A percentile compares a stretch with the other conserved stretches of the same genome.
Evolutionary conservation across 257 asterid species (phyloP).

Genomic region (Solanum okadae): DNA sequence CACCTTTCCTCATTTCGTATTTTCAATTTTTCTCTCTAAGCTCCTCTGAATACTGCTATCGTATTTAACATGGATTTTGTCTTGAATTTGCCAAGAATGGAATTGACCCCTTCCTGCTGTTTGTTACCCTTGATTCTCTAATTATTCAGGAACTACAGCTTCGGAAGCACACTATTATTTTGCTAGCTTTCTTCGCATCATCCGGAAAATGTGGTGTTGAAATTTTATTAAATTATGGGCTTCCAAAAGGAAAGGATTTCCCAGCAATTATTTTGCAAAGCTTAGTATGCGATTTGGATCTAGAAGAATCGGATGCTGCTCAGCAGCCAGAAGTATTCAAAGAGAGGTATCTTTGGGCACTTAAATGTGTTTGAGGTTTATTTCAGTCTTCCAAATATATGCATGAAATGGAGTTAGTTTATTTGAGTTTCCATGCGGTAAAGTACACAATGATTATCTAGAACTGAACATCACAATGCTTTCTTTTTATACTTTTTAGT

Average conservation of each 20-base stretch:
- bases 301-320: constrained; percentile 38
- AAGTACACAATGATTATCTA: neutral
- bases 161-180: constrained; percentile 57
- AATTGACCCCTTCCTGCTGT: neutral
- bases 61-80: neutral
- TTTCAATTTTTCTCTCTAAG: neutral
- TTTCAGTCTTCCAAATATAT: neutral
- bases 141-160: constrained; percentile 81
- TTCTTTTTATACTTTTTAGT: neutral
- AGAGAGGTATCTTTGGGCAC: constrained; percentile 47
- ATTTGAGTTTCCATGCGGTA: neutral
- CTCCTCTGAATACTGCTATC: neutral
- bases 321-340: constrained; percentile 32
- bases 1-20: neutral
- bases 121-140: neutral
- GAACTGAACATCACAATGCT: neutral
- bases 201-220: constrained; percentile 60
- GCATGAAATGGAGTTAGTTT: neutral
- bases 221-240: constrained; percentile 41
- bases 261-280: constrained; percentile 56
- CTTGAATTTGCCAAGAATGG: neutral
- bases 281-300: constrained; percentile 60
- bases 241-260: constrained; percentile 44
- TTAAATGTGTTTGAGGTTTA: neutral
- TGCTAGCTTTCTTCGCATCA: constrained; percentile 84